Evolutionary conservation across 2,329 filamentous ascomycete species (phyloP), one percentile per base, ranked within the genome.

Genomic region (Pezicula carpinea): DNA sequence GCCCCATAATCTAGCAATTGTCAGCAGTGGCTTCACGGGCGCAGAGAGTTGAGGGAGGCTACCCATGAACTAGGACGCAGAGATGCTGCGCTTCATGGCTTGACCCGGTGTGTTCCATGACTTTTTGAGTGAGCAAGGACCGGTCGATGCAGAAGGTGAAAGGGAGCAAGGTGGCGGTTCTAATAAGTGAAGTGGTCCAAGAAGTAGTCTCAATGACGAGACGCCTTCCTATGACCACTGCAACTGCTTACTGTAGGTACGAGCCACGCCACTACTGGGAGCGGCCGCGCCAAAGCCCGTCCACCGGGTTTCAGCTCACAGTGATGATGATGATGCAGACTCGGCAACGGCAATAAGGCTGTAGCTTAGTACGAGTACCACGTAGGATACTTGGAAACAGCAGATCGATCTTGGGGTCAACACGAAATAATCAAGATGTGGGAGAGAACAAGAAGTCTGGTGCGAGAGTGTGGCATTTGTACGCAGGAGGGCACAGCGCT

Each of bases 41-140:
- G 44, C 21, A 17, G 18, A 31, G 29, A 31, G 34, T 44, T 22
- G 36, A 41, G 36, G 22, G 29, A 17, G 5, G 10, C 31, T 58
- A 64, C 69, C 87, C 80, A 63, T 92, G 87, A 44, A 90, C 82
- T 38, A 92, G 73, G 35, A 92, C 85, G 59, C 83, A 86, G 52
- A 92, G 79, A 64, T 91, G 87, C 54, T 85, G 75, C 40, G 83
- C 81, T 49, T 76, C 68, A 38, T 62, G 44, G 59, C 67, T 74
- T 53, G 76, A 76, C 53, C 78, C 77, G 50, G 68, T 73, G 59
- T 72, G 73, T 53, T 74, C 68, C 62, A 71, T 70, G 54, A 66
- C 68, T 50, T 50, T 52, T 45, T 58, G 53, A 40, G 56, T 59
- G 51, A 66, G 58, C 51, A 67, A 61, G 49, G 59, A 61, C 58